Evolutionary conservation across 2,329 filamentous ascomycete species (phyloP), one percentile per base, ranked within the genome.

Genomic region (Magnaporthiopsis incrustans): DNA sequence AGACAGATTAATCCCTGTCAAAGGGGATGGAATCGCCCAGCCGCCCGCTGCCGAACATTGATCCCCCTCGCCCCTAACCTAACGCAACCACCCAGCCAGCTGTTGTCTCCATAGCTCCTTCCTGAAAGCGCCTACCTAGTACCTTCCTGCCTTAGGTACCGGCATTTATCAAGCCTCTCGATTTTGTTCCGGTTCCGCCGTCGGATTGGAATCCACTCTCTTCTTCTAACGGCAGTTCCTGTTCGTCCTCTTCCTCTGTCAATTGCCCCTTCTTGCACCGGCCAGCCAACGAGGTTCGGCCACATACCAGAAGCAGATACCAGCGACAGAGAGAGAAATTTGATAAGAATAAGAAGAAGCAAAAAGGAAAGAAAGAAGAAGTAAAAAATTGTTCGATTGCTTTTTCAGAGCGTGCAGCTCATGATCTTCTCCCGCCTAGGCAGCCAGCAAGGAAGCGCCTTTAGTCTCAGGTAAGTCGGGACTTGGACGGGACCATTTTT

Each of bases 401-500:
- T 18, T 27, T 18, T 33, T 25, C 26, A 22, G 22, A 25, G 22
- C 7, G 10, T 10, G 18, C 22, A 44, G 5, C 32, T 60, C 26
- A 8, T 7, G 32, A 38, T n/a, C 30, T n/a, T 60, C 59, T 60
- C 59, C 30, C 8, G 18, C 44, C 44, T 53, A 53, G 8, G 22
- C 18, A 53, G 8, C 44, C 18, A 53, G 44, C 44, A 53, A 53
- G 44, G 44, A 53, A 53, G 22, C 44, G 22, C 6, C 8, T 26
- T n/a, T 27, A 38, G 59, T 60, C 59, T 60, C 38, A 44, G 33
- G n/a, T 38, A 33, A 60, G 33, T 60, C 59, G 33, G 33, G 59
- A 60, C 33, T 60, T 53, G 33, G 59, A 60, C 59, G 33, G 59
- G 59, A 25, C 30, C 59, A n/a, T 30, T 26, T 53, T 53, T 53